These are phyloP conservation scores for Magnolia changhungtana DNA, from an alignment of 164 flowering plant genomes.

Conservation along the genomic window DNA sequence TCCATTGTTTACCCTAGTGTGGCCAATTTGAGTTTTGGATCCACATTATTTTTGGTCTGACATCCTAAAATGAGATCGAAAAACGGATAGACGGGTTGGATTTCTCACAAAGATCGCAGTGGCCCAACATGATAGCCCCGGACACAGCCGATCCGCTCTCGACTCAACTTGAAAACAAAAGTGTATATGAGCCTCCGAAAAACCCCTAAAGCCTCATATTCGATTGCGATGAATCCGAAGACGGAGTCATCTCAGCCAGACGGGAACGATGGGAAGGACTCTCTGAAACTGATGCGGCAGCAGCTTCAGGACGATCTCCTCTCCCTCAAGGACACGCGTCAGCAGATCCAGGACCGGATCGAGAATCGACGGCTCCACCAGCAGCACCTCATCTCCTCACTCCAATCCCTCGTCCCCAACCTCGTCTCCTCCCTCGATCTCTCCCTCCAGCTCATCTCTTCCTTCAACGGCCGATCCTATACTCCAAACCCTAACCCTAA, in stretches of 20 bases:
- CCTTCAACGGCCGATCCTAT: slow-evolving; percentile 62
- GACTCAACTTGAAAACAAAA: no score
- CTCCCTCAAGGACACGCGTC: slow-evolving; percentile 36
- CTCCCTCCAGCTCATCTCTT: slow-evolving; percentile 63
- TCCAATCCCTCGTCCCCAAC: slow-evolving; percentile 69
- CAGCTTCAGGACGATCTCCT: slow-evolving; percentile 27
- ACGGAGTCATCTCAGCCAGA: slow-evolving; percentile 1
- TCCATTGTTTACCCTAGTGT: no score
- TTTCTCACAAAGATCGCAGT: no score
- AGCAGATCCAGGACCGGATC: slow-evolving; percentile 31
- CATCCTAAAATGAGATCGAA: no score
- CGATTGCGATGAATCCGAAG: not conserved
- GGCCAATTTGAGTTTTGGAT: no score
- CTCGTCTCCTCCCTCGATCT: slow-evolving; percentile 78
- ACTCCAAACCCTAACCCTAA: slow-evolving; percentile 37
- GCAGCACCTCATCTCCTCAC: slow-evolving; percentile 59
- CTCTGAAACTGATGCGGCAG: slow-evolving; percentile 12
- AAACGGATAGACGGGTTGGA: no score
- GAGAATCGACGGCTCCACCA: slow-evolving; percentile 45
- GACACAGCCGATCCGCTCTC: no score
- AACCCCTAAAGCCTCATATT: no score
- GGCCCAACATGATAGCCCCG: no score
- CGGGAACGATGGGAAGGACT: slow-evolving; percentile 1
- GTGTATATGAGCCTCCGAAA: no score
- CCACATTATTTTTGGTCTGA: no score